Conservation (phyloP, 208 protist genomes). For the Wallacemonas sp. region DNA sequence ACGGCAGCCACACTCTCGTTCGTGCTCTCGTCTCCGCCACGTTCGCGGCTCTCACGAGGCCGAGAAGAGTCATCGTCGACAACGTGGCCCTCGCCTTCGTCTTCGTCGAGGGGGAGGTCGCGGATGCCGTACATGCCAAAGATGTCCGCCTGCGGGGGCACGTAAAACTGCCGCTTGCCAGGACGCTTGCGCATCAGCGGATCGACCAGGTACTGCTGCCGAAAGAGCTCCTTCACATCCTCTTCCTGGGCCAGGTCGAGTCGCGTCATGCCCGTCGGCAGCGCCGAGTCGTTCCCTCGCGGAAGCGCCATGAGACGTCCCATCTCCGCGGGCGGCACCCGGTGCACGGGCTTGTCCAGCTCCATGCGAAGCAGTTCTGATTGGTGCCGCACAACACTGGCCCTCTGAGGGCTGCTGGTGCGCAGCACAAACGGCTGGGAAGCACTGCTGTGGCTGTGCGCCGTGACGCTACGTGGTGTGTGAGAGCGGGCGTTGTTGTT, state of each 20-base stretch:
- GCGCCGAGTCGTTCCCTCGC: neutral
- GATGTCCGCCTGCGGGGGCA: constrained; percentile 34
- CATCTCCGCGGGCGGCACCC: constrained; percentile 20
- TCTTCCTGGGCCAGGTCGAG: constrained; percentile 59
- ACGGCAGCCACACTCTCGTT: too few species aligned
- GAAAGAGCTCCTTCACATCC: constrained; percentile 56
- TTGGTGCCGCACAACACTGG: constrained; percentile 2
- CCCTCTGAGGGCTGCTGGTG: constrained; percentile 3
- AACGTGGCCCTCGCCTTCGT: neutral
- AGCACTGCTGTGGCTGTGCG: neutral
- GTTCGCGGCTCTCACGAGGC: too few species aligned
- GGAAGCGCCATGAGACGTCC: constrained; percentile 10
- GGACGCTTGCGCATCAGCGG: constrained; percentile 38
- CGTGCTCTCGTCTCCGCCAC: too few species aligned
- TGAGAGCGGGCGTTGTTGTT: neutral
- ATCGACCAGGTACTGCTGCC: constrained; percentile 57
- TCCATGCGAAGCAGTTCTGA: constrained; percentile 7
- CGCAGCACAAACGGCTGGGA: neutral
- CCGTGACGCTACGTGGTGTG: neutral
- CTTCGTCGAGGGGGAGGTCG: constrained; percentile 3
- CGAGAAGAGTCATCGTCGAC: too few species aligned
- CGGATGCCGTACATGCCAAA: constrained; percentile 44
- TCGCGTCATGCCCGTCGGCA: constrained; percentile 12
- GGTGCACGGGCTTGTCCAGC: constrained; percentile 11
- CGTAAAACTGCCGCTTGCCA: constrained; percentile 37